Evolutionary conservation across 805 yeast genomes (phyloP).

Genomic region (Lachancea lanzarotensis): DNA sequence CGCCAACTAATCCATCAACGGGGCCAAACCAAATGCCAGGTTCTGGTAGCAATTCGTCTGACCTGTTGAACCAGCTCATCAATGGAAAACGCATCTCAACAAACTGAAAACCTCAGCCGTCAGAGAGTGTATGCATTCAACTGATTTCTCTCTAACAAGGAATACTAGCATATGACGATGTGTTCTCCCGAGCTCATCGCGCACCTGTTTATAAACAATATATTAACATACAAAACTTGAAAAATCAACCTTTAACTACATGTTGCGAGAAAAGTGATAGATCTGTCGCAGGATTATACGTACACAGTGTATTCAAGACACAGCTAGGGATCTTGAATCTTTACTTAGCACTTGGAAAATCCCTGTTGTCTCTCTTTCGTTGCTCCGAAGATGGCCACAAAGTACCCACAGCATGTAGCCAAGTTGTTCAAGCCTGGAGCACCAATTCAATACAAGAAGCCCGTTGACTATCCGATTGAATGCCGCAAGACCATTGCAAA

Average conservation of each 20-base stretch:
- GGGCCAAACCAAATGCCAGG: conserved; percentile 2
- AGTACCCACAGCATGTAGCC: conserved; percentile 2
- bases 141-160: too few relatives aligned
- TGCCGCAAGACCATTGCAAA: conserved; percentile 39
- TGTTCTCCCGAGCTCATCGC: not conserved
- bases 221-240: not conserved
- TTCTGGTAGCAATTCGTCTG: conserved; percentile 51
- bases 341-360: too few relatives aligned
- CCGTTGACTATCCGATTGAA: conserved; percentile 45
- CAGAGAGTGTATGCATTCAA: too few relatives aligned
- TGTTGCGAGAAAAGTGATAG: not conserved
- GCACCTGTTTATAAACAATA: conserved; percentile 1
- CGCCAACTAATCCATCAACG: conserved; percentile 12
- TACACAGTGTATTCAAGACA: too few relatives aligned
- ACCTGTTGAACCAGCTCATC: conserved; percentile 76
- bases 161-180: not conserved
- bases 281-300: too few relatives aligned
- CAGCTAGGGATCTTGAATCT: too few relatives aligned
- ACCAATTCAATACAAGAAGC: conserved; percentile 45
- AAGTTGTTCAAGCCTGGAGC: conserved; percentile 45
- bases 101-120: not conserved
- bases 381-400: not conserved
- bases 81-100: conserved; percentile 56
- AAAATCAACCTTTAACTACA: not conserved
- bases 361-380: too few relatives aligned